Base-by-base conservation (phyloP, 2,329 filamentous ascomycete genomes). In the Pyricularia pennisetigena region DNA sequence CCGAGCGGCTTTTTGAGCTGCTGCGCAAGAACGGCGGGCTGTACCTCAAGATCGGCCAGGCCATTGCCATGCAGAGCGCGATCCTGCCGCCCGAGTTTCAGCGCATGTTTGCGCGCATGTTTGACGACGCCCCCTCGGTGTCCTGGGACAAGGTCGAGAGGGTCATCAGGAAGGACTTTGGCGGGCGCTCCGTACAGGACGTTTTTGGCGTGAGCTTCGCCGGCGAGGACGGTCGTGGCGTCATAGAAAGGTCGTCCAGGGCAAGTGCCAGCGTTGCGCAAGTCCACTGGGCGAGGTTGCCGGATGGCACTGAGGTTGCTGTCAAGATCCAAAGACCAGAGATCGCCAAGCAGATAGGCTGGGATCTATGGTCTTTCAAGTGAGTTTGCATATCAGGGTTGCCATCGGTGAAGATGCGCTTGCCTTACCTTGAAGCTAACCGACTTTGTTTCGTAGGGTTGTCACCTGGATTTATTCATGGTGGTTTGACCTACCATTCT, bases 1-100 rank as follows among this genome's bases (percentile, higher is more conserved):
- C 95, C 0, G 88, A 93, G 79, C 85, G 92, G 29, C 81, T 98
- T 54, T 97, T 92, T 70, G 84, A 94, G 32, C 81, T 99, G 70
- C 83, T 98, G 72, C 86, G 92, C 29, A 82, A 86, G 68, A 99
- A 99, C 83, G 94, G 95, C 70, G 95, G 95, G 0, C 80, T 99
- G 23, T 99, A 98, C 76, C 83, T 98, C 75, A 99, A 99, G 84
- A 97, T 99, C 69, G 95, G 95, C 0, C 95, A 99, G 82, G 95
- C 95, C 4, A 94, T 99, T 72, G 95, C 94, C 16, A 98, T 98
- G 95, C 95, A 99, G 82, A 94, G 91, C 72, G 94, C 94, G 0
- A 89, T 98, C 29, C 81, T 99, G 70, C 95, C 95, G 29, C 92
- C 94, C 0, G 93, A 97, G 78, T 98, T 98, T 74, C 93, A 97